Evolutionary conservation across 2,329 filamentous ascomycete genomes (phyloP).

Genomic region (Aspergillus brasiliensis): DNA sequence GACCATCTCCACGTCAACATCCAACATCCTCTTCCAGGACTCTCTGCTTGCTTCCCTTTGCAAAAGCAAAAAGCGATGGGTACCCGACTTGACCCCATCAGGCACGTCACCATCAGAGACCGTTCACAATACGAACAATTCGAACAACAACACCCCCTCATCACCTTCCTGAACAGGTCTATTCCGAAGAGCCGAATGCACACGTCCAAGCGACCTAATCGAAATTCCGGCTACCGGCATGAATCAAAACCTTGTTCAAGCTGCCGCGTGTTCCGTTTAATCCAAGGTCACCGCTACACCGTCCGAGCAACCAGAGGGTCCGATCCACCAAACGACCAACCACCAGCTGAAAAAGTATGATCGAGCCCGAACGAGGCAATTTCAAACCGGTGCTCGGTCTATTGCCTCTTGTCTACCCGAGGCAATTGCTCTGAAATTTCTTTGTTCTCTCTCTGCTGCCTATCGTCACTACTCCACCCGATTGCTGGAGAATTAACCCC

Average conservation of each 20-base stretch:
- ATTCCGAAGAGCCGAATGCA: too few relatives aligned
- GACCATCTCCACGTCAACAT: too few relatives aligned
- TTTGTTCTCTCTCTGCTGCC: neutral
- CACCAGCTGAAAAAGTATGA: slow-evolving; percentile 25
- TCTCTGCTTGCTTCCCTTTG: too few relatives aligned
- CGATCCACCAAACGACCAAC: slow-evolving; percentile 25
- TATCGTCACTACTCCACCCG: neutral
- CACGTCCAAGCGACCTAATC: neutral
- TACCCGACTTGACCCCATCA: too few relatives aligned
- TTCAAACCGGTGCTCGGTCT: slow-evolving; percentile 22
- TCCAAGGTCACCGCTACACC: slow-evolving; percentile 34
- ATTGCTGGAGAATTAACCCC: neutral
- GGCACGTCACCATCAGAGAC: too few relatives aligned
- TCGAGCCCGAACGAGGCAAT: slow-evolving; percentile 22
- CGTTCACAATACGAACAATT: too few relatives aligned
- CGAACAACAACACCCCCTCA: too few relatives aligned
- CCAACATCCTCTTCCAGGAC: too few relatives aligned
- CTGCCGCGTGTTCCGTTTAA: slow-evolving; percentile 30
- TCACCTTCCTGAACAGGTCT: too few relatives aligned
- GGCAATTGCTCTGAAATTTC: neutral
- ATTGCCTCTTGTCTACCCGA: neutral
- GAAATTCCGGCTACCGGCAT: slow-evolving; percentile 27
- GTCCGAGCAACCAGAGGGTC: slow-evolving; percentile 29
- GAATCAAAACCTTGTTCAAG: slow-evolving; percentile 25
- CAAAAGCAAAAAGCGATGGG: too few relatives aligned